Evolutionary conservation across 2,329 filamentous ascomycete genomes (phyloP).

Genomic region (Hypoxylon sp.): DNA sequence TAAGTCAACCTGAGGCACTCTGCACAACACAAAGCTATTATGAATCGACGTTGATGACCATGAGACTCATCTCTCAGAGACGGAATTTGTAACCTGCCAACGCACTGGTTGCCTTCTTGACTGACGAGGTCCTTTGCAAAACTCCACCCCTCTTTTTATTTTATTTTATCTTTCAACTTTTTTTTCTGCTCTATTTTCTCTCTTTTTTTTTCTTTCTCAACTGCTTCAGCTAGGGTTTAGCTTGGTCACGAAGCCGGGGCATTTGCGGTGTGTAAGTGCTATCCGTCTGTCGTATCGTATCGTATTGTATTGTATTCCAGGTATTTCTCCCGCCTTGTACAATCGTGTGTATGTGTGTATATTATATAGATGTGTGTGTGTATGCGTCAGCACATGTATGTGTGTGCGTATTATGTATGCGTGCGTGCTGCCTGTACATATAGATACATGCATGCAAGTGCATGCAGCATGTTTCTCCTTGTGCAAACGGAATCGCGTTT

Average conservation of each 20-base stretch:
- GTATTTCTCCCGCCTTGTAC: conserved; percentile 21
- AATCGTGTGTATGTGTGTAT: conserved; percentile 45
- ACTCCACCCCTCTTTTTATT: conserved; percentile 2
- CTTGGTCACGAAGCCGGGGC: conserved; percentile 3
- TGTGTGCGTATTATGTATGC: conserved; percentile 37
- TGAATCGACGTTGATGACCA: conserved; percentile 16
- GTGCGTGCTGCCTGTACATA: conserved; percentile 44
- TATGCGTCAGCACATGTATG: conserved; percentile 42
- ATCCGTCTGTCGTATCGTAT: conserved; percentile 8
- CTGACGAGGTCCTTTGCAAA: neutral
- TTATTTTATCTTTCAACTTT: neutral
- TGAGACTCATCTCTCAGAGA: conserved; percentile 16
- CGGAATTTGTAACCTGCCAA: conserved; percentile 40
- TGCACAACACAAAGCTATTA: conserved; percentile 26
- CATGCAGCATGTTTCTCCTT: conserved; percentile 46
- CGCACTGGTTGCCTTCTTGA: conserved; percentile 28
- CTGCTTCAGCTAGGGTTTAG: neutral
- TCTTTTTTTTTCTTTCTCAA: neutral
- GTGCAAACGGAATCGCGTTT: conserved; percentile 52
- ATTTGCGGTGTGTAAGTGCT: conserved; percentile 12
- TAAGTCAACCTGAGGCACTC: conserved; percentile 17
- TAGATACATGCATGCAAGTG: conserved; percentile 44
- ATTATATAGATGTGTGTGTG: conserved; percentile 45
- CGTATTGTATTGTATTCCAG: conserved; percentile 30
- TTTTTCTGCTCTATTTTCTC: neutral